Evolutionary conservation across 2,329 filamentous ascomycete genomes (phyloP), one percentile per base, ranked within the genome.

Genomic region (Aureobasidium sp.): DNA sequence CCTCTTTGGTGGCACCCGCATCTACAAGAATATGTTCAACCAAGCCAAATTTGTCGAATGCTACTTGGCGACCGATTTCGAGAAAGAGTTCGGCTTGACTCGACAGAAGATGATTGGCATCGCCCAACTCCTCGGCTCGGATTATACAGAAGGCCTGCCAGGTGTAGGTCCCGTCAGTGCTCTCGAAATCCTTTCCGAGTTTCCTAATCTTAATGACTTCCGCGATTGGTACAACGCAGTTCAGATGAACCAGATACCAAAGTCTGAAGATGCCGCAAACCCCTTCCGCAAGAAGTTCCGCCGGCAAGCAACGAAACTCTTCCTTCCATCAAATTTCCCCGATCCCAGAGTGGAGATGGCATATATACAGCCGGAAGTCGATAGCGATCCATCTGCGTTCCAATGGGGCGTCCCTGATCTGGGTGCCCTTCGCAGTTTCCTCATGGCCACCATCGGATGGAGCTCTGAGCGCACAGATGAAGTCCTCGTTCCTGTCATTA

Each of bases 1-100:
- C 70, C 83, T 99, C 0, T 99, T 99, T 73, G 95, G 94, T 21
- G 95, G 94, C 41, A 99, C 91, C 0, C 83, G 93, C 21, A 89
- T 99, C 27, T 99, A 99, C 81, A 99, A 99, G 75, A 99, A 99
- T 78, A 96, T 99, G 91, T 99, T 99, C 80, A 99, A 97, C 75
- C 88, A 91, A 68, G 94, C 94, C 74, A 99, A 99, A 72, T 96
- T 91, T 68, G 94, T 99, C 45, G 94, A 99, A 76, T 97, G 94
- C 75, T 99, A 97, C 71, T 82, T 99, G 10, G 78, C 86, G 2
- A 80, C 79, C 0, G 94, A 99, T 69, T 79, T 99, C 0, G 90
- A 96, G 69, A 89, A 89, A 67, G 95, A 99, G 68, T 87, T 97
- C 65, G 90, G 89, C 0, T 83, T 99, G 0, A 88, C 90, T 3